Base-by-base conservation (phyloP, 352 stramenopile species). In the Globisporangium abappressorium region DNA sequence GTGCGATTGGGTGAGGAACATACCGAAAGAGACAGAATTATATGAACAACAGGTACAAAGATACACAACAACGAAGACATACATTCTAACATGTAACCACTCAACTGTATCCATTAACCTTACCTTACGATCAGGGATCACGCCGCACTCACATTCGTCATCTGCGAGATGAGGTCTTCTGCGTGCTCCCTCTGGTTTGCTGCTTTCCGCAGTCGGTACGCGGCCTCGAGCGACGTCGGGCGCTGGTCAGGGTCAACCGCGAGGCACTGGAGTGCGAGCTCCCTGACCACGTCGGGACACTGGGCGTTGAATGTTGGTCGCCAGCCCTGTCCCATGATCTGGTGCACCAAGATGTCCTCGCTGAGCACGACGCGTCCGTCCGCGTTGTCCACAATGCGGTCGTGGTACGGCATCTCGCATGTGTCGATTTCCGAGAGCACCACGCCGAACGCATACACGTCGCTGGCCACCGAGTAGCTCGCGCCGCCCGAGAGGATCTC, bases 371-470 rank as follows among this genome's bases (percentile, higher is more conserved):
- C 55, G 14, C 30, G 55, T 9, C 30, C 30, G 33, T 22, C 28
- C 14, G 18, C 55, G 18, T 26, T 18, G 18, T 60, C 55, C 28
- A 43, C 55, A 28, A 68, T 78, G 6, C 77, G 73, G 55, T 91
- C 82, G 56, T 90, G 68, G 68, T 78, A 92, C 56, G 84, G 82
- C 24, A 70, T 57, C 63, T 90, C 85, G 69, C 78, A 85, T 64
- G 80, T 91, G 65, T 92, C 80, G 64, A 92, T 61, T 66, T 91
- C 79, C 11, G 84, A 85, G 34, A 92, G 62, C 55, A 90, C 73
- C 24, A 80, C 64, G 2, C 74, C 74, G 11, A 80, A 68, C 28
- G 70, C 70, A 41, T 76, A 80, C 18, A 80, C 47, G 61, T 80
- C 74, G 53, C 62, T 59, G 8, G 38, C 38, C 18, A 68, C 53